Evolutionary conservation across 2,329 filamentous ascomycete genomes (phyloP).

Genomic region (Bisporella sp.): DNA sequence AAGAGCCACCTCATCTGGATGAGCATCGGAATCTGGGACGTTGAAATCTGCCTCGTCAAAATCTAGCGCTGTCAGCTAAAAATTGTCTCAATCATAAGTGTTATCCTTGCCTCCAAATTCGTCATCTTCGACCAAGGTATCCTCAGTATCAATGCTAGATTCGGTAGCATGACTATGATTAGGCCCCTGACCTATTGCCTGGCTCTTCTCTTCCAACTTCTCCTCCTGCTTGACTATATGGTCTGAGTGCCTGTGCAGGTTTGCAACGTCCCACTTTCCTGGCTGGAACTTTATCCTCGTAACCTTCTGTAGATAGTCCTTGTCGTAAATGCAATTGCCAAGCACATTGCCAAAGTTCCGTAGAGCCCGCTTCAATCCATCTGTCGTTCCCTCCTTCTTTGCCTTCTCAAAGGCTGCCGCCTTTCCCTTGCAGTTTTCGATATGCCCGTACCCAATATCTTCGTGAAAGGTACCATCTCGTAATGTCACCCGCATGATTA

Average conservation of each 20-base stretch:
- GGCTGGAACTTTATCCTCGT: slow-evolving; percentile 78
- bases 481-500: slow-evolving; percentile 84
- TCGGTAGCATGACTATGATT: not conserved
- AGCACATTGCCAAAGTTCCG: slow-evolving; percentile 93
- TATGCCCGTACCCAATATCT: slow-evolving; percentile 94
- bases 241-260: slow-evolving; percentile 74
- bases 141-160: slow-evolving; percentile 29
- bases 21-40: slow-evolving; percentile 53
- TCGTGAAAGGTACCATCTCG: slow-evolving; percentile 95
- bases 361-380: slow-evolving; percentile 82
- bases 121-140: slow-evolving; percentile 34
- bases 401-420: slow-evolving; percentile 96
- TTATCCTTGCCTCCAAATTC: slow-evolving; percentile 47
- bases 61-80: slow-evolving; percentile 40
- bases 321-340: slow-evolving; percentile 98
- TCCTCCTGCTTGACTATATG: slow-evolving; percentile 33
- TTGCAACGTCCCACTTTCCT: slow-evolving; percentile 70
- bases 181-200: slow-evolving; percentile 14
- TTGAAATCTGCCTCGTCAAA: slow-evolving; percentile 74
- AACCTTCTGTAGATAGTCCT: slow-evolving; percentile 86
- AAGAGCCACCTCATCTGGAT: slow-evolving; percentile 71
- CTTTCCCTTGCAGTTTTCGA: slow-evolving; percentile 94
- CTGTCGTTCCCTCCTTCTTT: slow-evolving; percentile 96
- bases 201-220: slow-evolving; percentile 20
- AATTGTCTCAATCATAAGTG: slow-evolving; percentile 21